phyloP scores from a whole-genome alignment of 2,329 filamentous ascomycete species.

The Harringtonia lauricola region DNA sequence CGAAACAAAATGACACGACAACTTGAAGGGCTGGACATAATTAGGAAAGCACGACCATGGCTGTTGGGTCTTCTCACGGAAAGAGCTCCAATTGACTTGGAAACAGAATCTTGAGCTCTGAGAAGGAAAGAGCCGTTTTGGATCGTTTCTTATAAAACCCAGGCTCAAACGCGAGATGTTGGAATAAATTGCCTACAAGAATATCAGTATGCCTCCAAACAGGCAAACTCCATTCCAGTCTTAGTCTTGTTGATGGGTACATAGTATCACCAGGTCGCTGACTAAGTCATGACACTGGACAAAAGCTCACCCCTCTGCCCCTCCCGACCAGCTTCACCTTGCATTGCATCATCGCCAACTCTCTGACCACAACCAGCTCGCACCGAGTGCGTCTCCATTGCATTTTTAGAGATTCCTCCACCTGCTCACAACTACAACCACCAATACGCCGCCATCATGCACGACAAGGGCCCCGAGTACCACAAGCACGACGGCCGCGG shows the following conservation, averaged over 20 bases:
- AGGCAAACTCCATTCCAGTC: too few species aligned
- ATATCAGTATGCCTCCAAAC: too few species aligned
- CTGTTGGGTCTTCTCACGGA: neutral
- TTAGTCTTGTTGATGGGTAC: too few species aligned
- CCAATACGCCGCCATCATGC: conserved; percentile 22
- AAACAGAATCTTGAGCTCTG: neutral
- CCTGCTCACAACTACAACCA: neutral
- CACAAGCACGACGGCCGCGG: conserved; percentile 54
- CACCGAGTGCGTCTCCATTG: too few species aligned
- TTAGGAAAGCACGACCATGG: conserved; percentile 1
- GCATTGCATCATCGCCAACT: neutral
- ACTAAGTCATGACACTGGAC: too few species aligned
- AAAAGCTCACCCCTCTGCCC: neutral
- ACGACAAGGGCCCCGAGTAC: conserved; percentile 44
- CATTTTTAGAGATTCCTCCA: neutral
- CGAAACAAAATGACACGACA: too few species aligned
- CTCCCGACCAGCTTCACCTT: neutral
- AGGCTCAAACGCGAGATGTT: too few species aligned
- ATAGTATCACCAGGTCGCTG: too few species aligned
- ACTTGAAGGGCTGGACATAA: too few species aligned
- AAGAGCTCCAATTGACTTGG: neutral
- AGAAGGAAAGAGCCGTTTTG: neutral
- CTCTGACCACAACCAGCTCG: neutral
- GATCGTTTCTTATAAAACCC: too few species aligned
- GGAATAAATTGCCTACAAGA: too few species aligned